Conservation (phyloP, 495 filamentous ascomycete genomes). For the Penicillium subrubescens region DNA sequence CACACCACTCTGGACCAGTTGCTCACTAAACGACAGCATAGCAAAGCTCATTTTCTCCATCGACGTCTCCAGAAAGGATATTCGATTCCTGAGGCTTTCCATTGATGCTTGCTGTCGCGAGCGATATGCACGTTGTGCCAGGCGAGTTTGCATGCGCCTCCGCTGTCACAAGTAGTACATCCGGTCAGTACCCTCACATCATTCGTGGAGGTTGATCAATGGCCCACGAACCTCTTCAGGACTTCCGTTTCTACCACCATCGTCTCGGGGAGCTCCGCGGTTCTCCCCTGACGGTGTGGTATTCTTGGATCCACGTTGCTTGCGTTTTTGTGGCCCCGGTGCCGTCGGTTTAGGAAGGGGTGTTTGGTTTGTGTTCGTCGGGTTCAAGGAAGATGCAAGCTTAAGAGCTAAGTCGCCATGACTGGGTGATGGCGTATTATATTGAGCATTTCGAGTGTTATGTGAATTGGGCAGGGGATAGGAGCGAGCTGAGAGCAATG, state of each 20-base stretch:
- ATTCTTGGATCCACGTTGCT: constrained; percentile 4
- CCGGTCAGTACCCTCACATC: background rate
- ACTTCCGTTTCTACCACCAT: constrained; percentile 10
- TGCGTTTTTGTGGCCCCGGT: constrained; percentile 12
- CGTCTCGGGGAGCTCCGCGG: constrained; percentile 24
- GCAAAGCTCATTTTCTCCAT: constrained; percentile 75
- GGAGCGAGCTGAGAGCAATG: constrained; percentile 29
- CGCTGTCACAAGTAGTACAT: constrained; percentile 51
- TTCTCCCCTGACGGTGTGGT: constrained; percentile 14
- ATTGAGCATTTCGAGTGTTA: constrained; percentile 5
- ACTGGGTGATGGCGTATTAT: constrained; percentile 3
- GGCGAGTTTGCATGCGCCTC: constrained; percentile 81
- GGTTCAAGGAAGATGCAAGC: constrained; percentile 3
- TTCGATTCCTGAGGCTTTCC: constrained; percentile 66
- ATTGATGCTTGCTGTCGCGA: constrained; percentile 83
- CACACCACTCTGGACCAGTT: constrained; percentile 50
- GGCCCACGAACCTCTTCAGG: constrained; percentile 27
- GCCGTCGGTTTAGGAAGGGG: constrained; percentile 1
- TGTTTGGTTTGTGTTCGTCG: constrained; percentile 8
- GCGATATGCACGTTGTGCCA: constrained; percentile 84
- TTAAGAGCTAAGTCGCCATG: background rate
- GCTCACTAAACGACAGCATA: constrained; percentile 71
- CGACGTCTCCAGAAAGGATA: constrained; percentile 62
- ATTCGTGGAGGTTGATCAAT: background rate
- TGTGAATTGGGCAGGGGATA: constrained; percentile 24